Evolutionary conservation across 169 alveolate genomes (phyloP).

Genomic region (Amoebophrya sp.): DNA sequence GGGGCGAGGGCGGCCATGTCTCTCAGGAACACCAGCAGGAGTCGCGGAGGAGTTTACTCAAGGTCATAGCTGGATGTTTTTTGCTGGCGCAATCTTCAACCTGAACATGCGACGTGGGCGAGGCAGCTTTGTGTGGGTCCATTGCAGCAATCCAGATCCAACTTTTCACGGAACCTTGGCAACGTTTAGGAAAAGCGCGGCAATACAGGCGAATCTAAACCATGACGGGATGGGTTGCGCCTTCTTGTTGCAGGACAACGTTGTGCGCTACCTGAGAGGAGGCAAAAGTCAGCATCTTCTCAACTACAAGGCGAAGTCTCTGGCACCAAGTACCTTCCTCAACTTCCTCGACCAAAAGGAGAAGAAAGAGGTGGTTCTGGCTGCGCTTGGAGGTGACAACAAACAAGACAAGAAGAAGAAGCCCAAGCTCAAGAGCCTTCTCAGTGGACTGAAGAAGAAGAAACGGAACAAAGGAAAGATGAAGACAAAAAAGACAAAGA

Average conservation of each 20-base stretch:
- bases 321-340: too few species aligned
- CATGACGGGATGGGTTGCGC: constrained; percentile 6
- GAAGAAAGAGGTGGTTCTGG: too few species aligned
- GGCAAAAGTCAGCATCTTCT: not conserved
- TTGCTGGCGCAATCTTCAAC: not conserved
- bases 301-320: too few species aligned
- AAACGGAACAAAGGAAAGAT: too few species aligned
- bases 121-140: not conserved
- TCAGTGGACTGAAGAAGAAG: too few species aligned
- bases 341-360: too few species aligned
- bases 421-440: too few species aligned
- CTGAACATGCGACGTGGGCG: not conserved
- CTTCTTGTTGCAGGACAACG: constrained; percentile 1
- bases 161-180: not conserved
- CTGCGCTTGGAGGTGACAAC: too few species aligned
- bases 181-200: not conserved
- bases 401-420: too few species aligned
- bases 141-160: not conserved
- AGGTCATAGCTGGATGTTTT: not conserved
- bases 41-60: not conserved
- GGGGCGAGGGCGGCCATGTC: too few species aligned
- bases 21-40: too few species aligned
- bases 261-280: not conserved
- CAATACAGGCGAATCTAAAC: not conserved
- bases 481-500: too few species aligned